phyloP scores from a whole-genome alignment of 2,329 filamentous ascomycete genomes.

The Fusarium coffeatum region DNA sequence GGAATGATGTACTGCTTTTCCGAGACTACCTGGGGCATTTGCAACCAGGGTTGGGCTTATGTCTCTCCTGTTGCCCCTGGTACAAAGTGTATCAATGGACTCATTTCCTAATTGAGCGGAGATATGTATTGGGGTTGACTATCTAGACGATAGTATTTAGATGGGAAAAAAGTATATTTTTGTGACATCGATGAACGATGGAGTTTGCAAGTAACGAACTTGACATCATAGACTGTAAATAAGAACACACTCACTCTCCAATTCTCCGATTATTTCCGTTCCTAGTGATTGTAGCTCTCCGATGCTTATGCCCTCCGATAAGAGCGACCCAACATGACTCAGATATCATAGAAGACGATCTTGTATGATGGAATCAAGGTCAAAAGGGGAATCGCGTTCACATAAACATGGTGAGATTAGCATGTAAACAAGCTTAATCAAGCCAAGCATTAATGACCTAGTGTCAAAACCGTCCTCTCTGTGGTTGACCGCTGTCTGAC shows the following conservation, averaged over 20 bases:
- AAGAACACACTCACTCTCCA: background rate
- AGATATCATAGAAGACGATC: background rate
- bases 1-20: conserved; percentile 37
- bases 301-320: too few relatives aligned
- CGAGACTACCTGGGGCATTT: conserved; percentile 38
- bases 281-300: background rate
- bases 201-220: background rate
- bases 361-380: background rate
- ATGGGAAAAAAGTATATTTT: background rate
- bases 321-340: background rate
- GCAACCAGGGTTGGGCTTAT: conserved; percentile 41
- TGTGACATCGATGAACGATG: background rate
- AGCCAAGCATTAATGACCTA: background rate
- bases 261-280: background rate
- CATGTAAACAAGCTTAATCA: background rate
- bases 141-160: background rate
- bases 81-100: conserved; percentile 36
- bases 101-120: conserved; percentile 1
- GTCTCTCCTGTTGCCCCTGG: conserved; percentile 34
- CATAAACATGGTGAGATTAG: background rate
- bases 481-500: background rate
- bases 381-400: background rate
- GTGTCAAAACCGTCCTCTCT: background rate
- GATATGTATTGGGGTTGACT: background rate
- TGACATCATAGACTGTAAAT: background rate